Evolutionary conservation across 129 eudicot genomes (phyloP).

Genomic region (Lonicera japonica): DNA sequence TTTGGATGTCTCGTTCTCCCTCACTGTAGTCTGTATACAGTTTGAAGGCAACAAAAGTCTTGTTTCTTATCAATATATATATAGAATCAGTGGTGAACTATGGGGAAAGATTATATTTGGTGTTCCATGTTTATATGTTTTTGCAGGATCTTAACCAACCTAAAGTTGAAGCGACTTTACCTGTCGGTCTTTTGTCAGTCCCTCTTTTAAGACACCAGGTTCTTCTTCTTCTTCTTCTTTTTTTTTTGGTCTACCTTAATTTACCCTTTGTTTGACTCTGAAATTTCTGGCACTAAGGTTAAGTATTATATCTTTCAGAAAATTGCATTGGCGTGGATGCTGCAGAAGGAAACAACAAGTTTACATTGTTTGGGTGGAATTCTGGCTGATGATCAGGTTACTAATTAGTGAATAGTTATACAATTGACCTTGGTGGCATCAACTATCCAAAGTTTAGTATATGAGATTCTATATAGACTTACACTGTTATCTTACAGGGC

Average conservation of each 20-base stretch:
- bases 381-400: constrained; percentile 95
- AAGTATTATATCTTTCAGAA: constrained; percentile 38
- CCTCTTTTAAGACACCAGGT: constrained; percentile 96
- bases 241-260: not conserved
- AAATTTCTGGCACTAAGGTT: constrained; percentile 2
- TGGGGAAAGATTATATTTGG: not conserved
- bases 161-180: constrained; percentile 48
- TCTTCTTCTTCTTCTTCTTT: constrained; percentile 8
- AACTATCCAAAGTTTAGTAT: not conserved
- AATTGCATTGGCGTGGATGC: constrained; percentile 96
- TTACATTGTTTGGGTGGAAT: constrained; percentile 73
- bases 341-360: constrained; percentile 59
- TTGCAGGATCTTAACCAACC: constrained; percentile 76
- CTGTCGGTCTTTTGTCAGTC: constrained; percentile 65
- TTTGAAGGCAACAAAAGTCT: no score
- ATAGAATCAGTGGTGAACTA: no score
- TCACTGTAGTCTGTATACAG: no score
- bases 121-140: not conserved
- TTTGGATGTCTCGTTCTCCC: no score
- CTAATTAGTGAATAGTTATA: constrained; percentile 7
- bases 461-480: constrained; percentile 1
- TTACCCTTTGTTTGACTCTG: not conserved
- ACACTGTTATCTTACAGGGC: constrained; percentile 50
- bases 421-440: not conserved
- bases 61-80: no score